These are phyloP conservation scores for Alliaria petiolata DNA, from an alignment of 345 rosid species.

Conservation along the genomic window DNA sequence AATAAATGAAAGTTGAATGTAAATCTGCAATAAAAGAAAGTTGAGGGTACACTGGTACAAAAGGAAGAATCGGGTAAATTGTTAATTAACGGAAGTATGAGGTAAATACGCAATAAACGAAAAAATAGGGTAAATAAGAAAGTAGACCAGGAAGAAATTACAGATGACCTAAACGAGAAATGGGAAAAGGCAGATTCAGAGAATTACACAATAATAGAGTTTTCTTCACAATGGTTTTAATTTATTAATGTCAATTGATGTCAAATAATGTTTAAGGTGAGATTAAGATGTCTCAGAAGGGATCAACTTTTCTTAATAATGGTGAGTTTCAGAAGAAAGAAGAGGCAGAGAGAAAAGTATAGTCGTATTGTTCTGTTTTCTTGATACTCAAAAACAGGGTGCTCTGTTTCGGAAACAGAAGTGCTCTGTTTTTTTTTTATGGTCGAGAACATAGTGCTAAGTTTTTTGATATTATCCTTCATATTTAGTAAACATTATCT, in stretches of 20 bases:
- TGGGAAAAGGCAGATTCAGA: too few relatives aligned
- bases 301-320: not conserved
- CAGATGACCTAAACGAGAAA: too few relatives aligned
- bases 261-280: not conserved
- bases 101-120: not conserved
- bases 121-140: not conserved
- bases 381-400: not conserved
- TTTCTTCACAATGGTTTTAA: too few relatives aligned
- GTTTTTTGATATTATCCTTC: not conserved
- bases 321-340: not conserved
- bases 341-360: not conserved
- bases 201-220: too few relatives aligned
- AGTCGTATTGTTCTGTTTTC: not conserved
- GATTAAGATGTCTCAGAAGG: not conserved
- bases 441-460: not conserved
- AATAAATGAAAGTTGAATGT: not conserved
- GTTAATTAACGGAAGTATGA: too few relatives aligned
- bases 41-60: too few relatives aligned
- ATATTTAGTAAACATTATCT: not conserved
- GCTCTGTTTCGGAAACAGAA: not conserved
- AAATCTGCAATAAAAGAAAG: too few relatives aligned
- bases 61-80: too few relatives aligned
- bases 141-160: too few relatives aligned
- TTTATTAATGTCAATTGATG: too few relatives aligned
- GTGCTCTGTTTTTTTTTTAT: not conserved